These are phyloP conservation scores for Babesia ovata DNA, from an alignment of 169 alveolate genomes.

Conservation along the genomic window DNA sequence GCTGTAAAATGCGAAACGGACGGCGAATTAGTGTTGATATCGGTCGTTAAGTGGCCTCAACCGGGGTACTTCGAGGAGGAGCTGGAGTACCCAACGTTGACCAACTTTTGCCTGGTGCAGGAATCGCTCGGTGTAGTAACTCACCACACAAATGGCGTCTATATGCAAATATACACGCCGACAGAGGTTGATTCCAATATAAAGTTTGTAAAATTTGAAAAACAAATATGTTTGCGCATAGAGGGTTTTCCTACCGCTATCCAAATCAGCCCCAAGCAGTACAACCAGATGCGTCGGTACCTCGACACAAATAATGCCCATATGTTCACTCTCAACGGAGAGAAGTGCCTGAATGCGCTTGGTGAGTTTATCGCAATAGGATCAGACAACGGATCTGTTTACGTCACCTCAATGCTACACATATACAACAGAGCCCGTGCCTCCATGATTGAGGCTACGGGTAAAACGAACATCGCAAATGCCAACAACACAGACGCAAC, in stretches of 20 bases:
- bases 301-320: slow-evolving; percentile 10
- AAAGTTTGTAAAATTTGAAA: background rate
- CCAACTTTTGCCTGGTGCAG: slow-evolving; percentile 40
- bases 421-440: slow-evolving; percentile 31
- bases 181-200: background rate
- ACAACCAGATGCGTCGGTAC: slow-evolving; percentile 47
- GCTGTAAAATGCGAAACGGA: background rate
- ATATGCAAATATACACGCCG: slow-evolving; percentile 12
- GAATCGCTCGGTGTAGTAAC: slow-evolving; percentile 14
- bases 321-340: slow-evolving; percentile 20
- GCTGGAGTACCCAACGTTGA: slow-evolving; percentile 18
- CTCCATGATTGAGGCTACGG: background rate
- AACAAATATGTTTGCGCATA: slow-evolving; percentile 1
- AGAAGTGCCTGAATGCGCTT: slow-evolving; percentile 43
- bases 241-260: slow-evolving; percentile 34
- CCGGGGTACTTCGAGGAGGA: slow-evolving; percentile 25
- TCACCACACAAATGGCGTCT: background rate
- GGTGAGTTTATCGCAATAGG: slow-evolving; percentile 51
- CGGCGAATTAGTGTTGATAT: background rate
- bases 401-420: slow-evolving; percentile 39
- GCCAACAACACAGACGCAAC: background rate
- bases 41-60: slow-evolving; percentile 18
- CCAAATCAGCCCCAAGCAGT: slow-evolving; percentile 50
- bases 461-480: background rate
- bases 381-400: slow-evolving; percentile 34